phyloP scores from a whole-genome alignment of 2,329 filamentous ascomycete species.

The Rutstroemia sydowiana region DNA sequence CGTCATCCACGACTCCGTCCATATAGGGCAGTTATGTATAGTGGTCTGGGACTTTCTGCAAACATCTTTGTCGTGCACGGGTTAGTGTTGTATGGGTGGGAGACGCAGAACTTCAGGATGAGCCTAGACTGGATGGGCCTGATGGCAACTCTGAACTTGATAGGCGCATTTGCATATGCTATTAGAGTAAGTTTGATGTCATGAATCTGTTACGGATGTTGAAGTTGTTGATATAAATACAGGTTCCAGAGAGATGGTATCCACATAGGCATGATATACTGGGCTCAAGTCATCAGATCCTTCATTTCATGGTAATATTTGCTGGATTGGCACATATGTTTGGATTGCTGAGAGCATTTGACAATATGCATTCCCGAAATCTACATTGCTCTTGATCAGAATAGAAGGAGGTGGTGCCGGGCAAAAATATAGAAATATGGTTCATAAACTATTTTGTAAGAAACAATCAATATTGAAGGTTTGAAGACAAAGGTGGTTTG shows the following conservation, averaged over 20 bases:
- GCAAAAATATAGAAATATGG: too few species aligned
- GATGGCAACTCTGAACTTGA: conserved; percentile 9
- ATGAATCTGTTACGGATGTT: not conserved
- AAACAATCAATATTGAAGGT: too few species aligned
- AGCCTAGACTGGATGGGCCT: conserved; percentile 11
- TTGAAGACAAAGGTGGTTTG: too few species aligned
- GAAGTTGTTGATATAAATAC: not conserved
- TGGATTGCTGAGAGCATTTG: conserved; percentile 16
- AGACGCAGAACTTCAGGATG: conserved; percentile 12
- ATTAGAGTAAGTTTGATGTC: not conserved
- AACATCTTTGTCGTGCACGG: conserved; percentile 8
- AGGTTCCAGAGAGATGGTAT: conserved; percentile 20
- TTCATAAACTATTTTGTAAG: too few species aligned
- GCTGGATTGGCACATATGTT: conserved; percentile 17
- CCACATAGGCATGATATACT: conserved; percentile 18
- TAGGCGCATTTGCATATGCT: conserved; percentile 7
- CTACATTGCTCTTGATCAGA: too few species aligned
- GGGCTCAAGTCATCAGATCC: conserved; percentile 24
- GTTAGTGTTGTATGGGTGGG: conserved; percentile 32
- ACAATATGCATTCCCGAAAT: conserved; percentile 9
- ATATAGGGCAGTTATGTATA: conserved; percentile 1
- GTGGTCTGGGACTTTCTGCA: conserved; percentile 1
- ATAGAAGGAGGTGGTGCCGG: too few species aligned
- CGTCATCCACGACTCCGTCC: not conserved
- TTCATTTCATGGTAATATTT: conserved; percentile 24